Base-by-base conservation (phyloP, 495 filamentous ascomycete genomes). In the Podospora appendiculata region DNA sequence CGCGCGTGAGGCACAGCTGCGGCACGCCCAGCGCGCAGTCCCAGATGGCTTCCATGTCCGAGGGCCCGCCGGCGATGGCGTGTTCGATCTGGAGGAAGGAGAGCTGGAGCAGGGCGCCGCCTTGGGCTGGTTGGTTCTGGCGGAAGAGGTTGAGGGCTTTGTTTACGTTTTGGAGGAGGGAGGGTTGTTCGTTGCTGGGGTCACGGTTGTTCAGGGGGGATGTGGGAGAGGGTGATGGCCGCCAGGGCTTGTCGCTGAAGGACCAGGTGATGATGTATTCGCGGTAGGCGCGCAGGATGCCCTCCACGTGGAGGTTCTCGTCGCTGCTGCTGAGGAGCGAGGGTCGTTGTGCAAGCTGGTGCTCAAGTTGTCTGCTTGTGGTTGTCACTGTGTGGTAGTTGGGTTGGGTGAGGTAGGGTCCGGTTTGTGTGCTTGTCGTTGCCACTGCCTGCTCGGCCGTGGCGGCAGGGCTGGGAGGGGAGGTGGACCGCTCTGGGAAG, bases 11-110 rank as follows among this genome's bases (percentile, higher is more conserved):
- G 2, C 45, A 49, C 0, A 68, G 57, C 6, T 68, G 65, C 1
- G 65, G 65, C 0, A 68, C 55, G 0, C 54, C 65, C 18, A 68
- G 65, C 38, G 57, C 64, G 47, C 63, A 66, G 51, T 68, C 65
- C 65, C 65, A 68, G 33, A 68, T 63, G 14, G 63, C 61, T 34
- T 68, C 58, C 41, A 66, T 39, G 44, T 62, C 49, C 32, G 48
- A 33, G 13, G 41, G 25, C 2, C 25, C 25, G 25, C 25, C 35
- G 4, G 35, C 32, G 10, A 65, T 13, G 34, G 59, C 64, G 32
- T 49, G 16, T 32, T 63, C 62, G 34, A 67, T 56, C 7, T 62
- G 54, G 2, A 57, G 47, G 8, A 67, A 67, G 9, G 64, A 62
- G 8, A 41, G 48, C 1, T 55, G 62, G 11, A 67, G 54, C 36